Base-by-base conservation (phyloP, 805 yeast genomes). In the Yueomyces sinensis region DNA sequence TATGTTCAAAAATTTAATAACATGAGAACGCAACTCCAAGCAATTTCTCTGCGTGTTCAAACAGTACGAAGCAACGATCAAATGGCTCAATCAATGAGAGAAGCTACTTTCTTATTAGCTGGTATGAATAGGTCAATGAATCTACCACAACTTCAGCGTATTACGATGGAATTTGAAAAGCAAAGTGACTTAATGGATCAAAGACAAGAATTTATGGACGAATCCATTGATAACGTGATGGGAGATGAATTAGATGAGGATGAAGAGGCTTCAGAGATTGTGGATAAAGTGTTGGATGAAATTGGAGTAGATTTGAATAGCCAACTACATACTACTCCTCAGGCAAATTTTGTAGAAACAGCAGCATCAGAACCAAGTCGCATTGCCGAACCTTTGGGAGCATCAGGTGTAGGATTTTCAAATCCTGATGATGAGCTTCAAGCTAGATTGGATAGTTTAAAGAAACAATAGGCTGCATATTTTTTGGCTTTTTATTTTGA, bases 191-290 rank as follows among this genome's bases (percentile, higher is more conserved):
- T 93, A 47, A 91, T 91, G 97, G 96, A 89, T 57, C 98, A 91
- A 61, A 78, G 94, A 50, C 97, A 93, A 58, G 99, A 93, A 56
- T 83, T 93, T 74, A 91, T 91, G 81, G 98, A 91, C 54, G 98
- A 91, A 54, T 93, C 95, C 15, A 79, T 91, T 47, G 99, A 91
- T 53, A 95, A 89, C 55, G 82, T 91, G 15, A 84, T 91, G 91
- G 94, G 80, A 35, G 84, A 78, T 49, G 96, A 83, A 48, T 74
- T 82, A 38, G 81, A 76, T 44, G 93, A 82, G 40, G 94, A 81
- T 42, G 91, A 80, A 44, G 94, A 87, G 55, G 79, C 81, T 3
- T 95, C 87, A 50, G 95, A 86, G 49, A 80, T 87, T 34, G 91
- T 93, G 33, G 74, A 77, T 50, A 83, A 79, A 56, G 96, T 93